Evolutionary conservation across 2,329 filamentous ascomycete species (phyloP).

Genomic region (Fusarium sp.): DNA sequence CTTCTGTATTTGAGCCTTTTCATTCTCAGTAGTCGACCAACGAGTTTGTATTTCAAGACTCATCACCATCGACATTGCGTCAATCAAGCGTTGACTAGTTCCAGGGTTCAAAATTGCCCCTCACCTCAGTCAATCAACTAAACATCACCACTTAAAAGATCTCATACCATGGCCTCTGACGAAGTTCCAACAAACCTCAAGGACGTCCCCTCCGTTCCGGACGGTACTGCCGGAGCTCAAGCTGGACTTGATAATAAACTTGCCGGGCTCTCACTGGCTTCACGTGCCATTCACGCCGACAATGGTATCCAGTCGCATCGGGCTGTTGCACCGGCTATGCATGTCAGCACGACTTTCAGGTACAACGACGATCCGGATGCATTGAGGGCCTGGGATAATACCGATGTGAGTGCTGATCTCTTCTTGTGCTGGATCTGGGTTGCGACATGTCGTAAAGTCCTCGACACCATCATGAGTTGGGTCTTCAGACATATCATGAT

Average conservation of each 20-base stretch:
- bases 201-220: conserved; percentile 7
- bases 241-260: conserved; percentile 23
- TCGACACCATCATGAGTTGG: background rate
- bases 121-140: conserved; percentile 16
- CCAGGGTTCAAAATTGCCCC: conserved; percentile 16
- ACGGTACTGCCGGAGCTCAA: conserved; percentile 13
- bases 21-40: background rate
- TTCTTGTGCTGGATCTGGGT: background rate
- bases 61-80: background rate
- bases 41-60: background rate
- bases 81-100: background rate
- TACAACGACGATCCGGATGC: conserved; percentile 78
- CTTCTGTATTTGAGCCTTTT: background rate
- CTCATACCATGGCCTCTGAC: conserved; percentile 39
- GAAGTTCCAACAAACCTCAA: conserved; percentile 26
- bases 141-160: background rate
- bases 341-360: conserved; percentile 91
- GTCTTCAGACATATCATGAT: background rate
- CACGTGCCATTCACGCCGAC: conserved; percentile 84
- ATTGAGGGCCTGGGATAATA: conserved; percentile 64
- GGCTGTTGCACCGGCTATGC: conserved; percentile 88
- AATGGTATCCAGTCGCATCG: conserved; percentile 77
- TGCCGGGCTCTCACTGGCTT: conserved; percentile 64
- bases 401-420: conserved; percentile 61
- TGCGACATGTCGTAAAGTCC: background rate